These are phyloP conservation scores for Schizosaccharomyces pombe DNA, from an alignment of 805 yeast genomes.

Conservation along the genomic window ASM294v3 CU329670.1:4045501-4046000, in stretches of 20 bases:
- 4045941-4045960: too few relatives aligned
- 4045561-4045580: not conserved
- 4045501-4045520: conserved; percentile 50
- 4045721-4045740: not conserved
- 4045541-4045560: conserved; percentile 24
- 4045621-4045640: not conserved
- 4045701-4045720: not conserved
- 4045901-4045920: too few relatives aligned
- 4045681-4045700: not conserved
- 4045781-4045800: too few relatives aligned
- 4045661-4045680: not conserved
- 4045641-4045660: conserved; percentile 3
- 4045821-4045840: too few relatives aligned
- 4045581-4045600: not conserved
- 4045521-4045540: conserved; percentile 36
- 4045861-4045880: too few relatives aligned
- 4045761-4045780: too few relatives aligned
- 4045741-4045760: not conserved
- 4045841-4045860: too few relatives aligned
- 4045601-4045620: not conserved
- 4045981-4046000: too few relatives aligned
- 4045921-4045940: too few relatives aligned
- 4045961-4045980: too few relatives aligned
- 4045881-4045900: too few relatives aligned
- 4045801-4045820: too few relatives aligned